Conservation (phyloP, 441 rosid genomes). For the Hypseocharis bilobata region DNA sequence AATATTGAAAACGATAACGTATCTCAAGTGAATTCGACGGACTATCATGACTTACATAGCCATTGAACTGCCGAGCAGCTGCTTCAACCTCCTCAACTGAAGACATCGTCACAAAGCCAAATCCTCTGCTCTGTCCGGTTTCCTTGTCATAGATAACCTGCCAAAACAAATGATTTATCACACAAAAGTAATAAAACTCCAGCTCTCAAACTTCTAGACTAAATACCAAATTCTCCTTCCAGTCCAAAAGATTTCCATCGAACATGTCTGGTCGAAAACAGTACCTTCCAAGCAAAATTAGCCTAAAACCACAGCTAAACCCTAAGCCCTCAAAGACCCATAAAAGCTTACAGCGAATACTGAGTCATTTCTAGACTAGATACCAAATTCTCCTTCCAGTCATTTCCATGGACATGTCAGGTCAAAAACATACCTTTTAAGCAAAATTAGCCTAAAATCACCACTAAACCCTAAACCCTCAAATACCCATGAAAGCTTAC, state of each 20-base stretch:
- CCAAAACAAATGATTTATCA: conserved; percentile 20
- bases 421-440: no score
- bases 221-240: no score
- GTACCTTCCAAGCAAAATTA: no score
- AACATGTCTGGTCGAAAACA: no score
- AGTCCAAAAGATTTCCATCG: no score
- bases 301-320: no score
- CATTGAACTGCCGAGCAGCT: conserved; percentile 79
- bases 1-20: background rate
- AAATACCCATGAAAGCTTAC: background rate
- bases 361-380: no score
- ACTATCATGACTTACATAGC: conserved; percentile 55
- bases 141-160: conserved; percentile 82
- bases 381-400: no score
- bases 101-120: conserved; percentile 91
- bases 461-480: conserved; percentile 3
- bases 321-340: background rate
- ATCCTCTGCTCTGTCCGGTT: conserved; percentile 90
- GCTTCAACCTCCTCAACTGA: conserved; percentile 60
- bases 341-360: no score
- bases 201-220: background rate
- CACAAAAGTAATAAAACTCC: background rate
- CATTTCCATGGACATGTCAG: no score
- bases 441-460: background rate
- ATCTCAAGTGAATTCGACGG: background rate